Evolutionary conservation across 805 yeast species (phyloP).

Genomic region (Priceomyces carsonii): DNA sequence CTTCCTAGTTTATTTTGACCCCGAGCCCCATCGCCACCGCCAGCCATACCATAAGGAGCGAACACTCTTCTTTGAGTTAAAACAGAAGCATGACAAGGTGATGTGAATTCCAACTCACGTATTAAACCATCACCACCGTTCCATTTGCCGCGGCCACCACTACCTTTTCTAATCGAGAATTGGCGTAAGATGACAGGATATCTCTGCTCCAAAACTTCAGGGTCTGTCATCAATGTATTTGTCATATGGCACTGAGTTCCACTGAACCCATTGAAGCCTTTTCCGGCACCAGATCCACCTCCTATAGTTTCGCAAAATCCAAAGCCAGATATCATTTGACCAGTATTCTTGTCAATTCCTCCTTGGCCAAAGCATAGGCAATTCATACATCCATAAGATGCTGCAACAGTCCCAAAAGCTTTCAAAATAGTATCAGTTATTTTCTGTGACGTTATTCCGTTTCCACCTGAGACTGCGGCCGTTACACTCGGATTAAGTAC

Average conservation of each 20-base stretch:
- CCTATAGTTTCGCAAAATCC: constrained; percentile 20
- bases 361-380: constrained; percentile 20
- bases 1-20: constrained; percentile 35
- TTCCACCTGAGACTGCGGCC: constrained; percentile 21
- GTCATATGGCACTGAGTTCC: constrained; percentile 51
- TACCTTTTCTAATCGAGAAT: constrained; percentile 14
- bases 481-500: constrained; percentile 16
- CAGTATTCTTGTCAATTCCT: constrained; percentile 14
- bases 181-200: constrained; percentile 18
- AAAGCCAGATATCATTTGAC: constrained; percentile 16
- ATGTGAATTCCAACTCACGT: constrained; percentile 19
- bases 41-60: constrained; percentile 30
- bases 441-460: constrained; percentile 21
- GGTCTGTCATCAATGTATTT: constrained; percentile 26
- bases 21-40: constrained; percentile 30
- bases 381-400: constrained; percentile 21
- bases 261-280: constrained; percentile 18
- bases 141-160: constrained; percentile 21
- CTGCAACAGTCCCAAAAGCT: constrained; percentile 20
- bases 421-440: constrained; percentile 19
- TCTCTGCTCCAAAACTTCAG: constrained; percentile 22
- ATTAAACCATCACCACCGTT: constrained; percentile 23
- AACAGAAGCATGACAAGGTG: constrained; percentile 19
- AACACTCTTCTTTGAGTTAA: constrained; percentile 23
- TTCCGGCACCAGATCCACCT: constrained; percentile 14